Evolutionary conservation across 2,329 filamentous ascomycete species (phyloP).

Genomic region (Aspergillus tamarii): DNA sequence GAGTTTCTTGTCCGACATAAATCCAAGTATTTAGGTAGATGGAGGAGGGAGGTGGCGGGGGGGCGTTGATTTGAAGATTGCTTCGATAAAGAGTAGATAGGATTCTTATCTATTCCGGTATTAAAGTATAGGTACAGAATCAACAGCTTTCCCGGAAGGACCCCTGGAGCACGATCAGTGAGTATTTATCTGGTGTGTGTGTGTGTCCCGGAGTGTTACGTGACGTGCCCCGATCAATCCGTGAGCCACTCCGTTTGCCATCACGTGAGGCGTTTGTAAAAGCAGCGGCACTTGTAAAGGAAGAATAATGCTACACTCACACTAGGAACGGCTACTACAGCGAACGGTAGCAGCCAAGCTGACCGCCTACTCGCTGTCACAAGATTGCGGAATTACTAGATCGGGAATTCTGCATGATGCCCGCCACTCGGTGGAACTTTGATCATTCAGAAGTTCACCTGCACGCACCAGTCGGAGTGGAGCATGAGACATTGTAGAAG

Average conservation of each 20-base stretch:
- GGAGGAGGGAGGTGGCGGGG: no score
- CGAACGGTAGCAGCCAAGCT: not conserved
- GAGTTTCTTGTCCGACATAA: no score
- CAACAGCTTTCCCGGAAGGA: not conserved
- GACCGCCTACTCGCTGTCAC: not conserved
- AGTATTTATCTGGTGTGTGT: not conserved
- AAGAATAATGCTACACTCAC: not conserved
- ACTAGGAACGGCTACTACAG: no score
- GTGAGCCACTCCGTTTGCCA: not conserved
- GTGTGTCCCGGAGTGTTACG: not conserved
- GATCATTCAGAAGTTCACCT: not conserved
- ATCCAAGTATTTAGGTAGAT: no score
- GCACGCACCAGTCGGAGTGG: not conserved
- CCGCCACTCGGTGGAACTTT: not conserved
- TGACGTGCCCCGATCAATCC: not conserved
- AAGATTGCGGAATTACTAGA: not conserved
- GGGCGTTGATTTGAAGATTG: no score
- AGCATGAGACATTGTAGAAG: not conserved
- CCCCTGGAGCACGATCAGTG: no score
- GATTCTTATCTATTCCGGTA: no score
- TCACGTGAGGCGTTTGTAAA: not conserved
- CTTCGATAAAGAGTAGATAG: no score
- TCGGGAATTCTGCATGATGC: slow-evolving; percentile 3
- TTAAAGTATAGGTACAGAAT: not conserved
- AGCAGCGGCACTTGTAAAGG: not conserved